Base-by-base conservation (phyloP, 768 basidiomycete genomes). In the Suillus sp. region DNA sequence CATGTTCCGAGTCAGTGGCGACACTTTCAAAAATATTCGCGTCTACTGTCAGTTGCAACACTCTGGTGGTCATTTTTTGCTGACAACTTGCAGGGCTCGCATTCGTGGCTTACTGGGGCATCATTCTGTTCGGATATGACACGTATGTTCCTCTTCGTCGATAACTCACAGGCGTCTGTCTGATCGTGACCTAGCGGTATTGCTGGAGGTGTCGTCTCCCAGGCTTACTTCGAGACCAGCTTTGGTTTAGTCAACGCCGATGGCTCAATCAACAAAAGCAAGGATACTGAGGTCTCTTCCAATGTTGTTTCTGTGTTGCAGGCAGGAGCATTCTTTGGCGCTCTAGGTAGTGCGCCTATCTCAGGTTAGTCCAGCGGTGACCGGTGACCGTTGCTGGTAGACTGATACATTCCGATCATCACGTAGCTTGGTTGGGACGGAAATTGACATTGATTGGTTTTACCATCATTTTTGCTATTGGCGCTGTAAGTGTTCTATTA, bases 271-370 rank as follows among this genome's bases (percentile, higher is more conserved):
- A 74, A 87, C 71, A 69, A 71, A 25, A 65, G 65, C 27, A 74
- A 78, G 42, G 67, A 74, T 22, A 83, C 89, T 62, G 77, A 80
- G 4, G 79, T 94, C n/a, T 88, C 88, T 0, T 89, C 90, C 48
- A 93, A 91, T 66, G 88, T 96, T 48, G 94, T 95, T 20, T 92
- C 93, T 3, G 91, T 95, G 4, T 81, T 95, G 11, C 93, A 95
- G 71, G 91, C 87, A 4, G 92, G 92, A 13, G 91, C 92, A 1
- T 94, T 95, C 82, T 95, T 95, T 70, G 94, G 93, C 62, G 91
- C 93, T 16, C 72, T 96, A 7, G 83, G 83, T 11, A 88, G 87
- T 66, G 89, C 89, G 1, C 89, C 88, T 0, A 69, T 90, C 48
- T 90, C 90, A 13, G 77, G 91, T 91, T 63, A 57, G 80, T 77